Evolutionary conservation across 192 early-diverging fungal species (phyloP).

Genomic region (Chytriomyces sp.): DNA sequence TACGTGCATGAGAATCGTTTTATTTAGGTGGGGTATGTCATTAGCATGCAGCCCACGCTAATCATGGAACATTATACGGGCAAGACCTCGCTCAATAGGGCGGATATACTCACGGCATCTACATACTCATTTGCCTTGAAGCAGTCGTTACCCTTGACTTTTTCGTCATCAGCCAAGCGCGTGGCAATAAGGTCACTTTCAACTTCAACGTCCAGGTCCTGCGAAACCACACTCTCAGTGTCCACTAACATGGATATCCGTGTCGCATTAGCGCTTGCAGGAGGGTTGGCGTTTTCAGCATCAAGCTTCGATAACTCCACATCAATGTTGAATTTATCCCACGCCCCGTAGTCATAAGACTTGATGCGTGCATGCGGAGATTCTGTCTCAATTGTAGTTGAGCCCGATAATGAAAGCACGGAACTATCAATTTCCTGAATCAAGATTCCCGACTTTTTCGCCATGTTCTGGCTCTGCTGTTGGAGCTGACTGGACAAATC

Average conservation of each 20-base stretch:
- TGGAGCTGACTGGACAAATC: neutral
- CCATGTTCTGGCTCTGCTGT: neutral
- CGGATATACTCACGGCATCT: slow-evolving; percentile 25
- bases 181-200: slow-evolving; percentile 12
- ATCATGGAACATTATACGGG: neutral
- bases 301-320: slow-evolving; percentile 31
- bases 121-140: slow-evolving; percentile 32
- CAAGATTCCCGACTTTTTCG: neutral
- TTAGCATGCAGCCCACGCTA: neutral
- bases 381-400: neutral
- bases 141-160: slow-evolving; percentile 37
- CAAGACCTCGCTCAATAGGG: neutral
- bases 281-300: neutral
- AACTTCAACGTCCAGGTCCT: neutral
- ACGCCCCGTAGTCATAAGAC: slow-evolving; percentile 35
- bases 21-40: too few relatives aligned
- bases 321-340: slow-evolving; percentile 40
- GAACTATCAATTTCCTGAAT: neutral
- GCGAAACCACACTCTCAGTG: too few relatives aligned
- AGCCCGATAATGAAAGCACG: neutral
- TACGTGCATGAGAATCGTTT: too few relatives aligned
- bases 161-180: slow-evolving; percentile 27
- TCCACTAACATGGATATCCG: too few relatives aligned
- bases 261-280: slow-evolving; percentile 1
- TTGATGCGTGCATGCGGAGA: slow-evolving; percentile 20